Evolutionary conservation across 148 eudicot genomes (phyloP).

Genomic region (Fagopyrum tataricum): DNA sequence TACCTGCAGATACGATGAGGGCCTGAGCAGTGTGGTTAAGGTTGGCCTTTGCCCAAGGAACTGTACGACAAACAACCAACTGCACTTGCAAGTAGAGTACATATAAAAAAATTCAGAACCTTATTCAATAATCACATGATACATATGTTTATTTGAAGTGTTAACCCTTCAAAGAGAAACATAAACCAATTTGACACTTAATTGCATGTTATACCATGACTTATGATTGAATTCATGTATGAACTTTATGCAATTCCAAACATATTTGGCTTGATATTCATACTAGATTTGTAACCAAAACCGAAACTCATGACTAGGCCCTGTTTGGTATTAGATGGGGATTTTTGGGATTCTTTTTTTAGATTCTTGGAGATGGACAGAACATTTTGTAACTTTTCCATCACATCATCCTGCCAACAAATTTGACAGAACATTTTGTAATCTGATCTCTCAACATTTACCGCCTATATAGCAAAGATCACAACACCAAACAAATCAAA

Average conservation of each 20-base stretch:
- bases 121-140: background rate
- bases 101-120: background rate
- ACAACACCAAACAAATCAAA: background rate
- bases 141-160: background rate
- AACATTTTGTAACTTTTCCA: too few species aligned
- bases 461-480: background rate
- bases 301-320: background rate
- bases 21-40: constrained; percentile 87
- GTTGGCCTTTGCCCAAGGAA: constrained; percentile 96
- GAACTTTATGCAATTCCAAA: background rate
- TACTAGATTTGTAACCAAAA: background rate
- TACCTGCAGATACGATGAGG: constrained; percentile 88
- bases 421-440: too few species aligned
- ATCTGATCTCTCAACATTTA: too few species aligned
- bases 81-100: constrained; percentile 21
- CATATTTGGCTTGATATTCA: background rate
- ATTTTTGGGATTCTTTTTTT: too few species aligned
- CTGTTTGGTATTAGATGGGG: too few species aligned
- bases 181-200: background rate
- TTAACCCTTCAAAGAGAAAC: background rate
- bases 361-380: too few species aligned
- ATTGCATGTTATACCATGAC: background rate
- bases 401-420: too few species aligned
- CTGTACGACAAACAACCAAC: constrained; percentile 48
- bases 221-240: background rate